phyloP scores from a whole-genome alignment of 2,329 filamentous ascomycete species.

The Trichoderma oligosporum region DNA sequence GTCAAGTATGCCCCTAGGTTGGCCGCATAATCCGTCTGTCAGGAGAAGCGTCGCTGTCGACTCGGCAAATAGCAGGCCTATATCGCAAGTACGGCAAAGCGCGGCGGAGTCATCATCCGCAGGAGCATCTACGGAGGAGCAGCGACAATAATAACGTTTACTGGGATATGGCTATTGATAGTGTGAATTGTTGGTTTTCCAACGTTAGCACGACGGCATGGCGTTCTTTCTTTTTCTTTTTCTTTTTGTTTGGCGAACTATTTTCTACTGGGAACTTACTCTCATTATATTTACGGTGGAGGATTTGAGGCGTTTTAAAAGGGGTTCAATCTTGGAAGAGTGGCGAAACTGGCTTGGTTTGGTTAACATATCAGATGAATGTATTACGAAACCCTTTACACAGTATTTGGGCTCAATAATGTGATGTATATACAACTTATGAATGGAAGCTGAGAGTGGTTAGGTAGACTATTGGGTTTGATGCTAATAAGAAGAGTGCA shows the following conservation, averaged over 20 bases:
- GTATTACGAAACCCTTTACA: background rate
- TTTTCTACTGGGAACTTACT: background rate
- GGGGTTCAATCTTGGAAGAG: background rate
- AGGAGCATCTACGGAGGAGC: conserved; percentile 6
- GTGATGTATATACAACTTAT: conserved; percentile 1
- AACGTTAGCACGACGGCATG: background rate
- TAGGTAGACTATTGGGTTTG: background rate
- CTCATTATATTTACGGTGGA: background rate
- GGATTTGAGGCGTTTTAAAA: background rate
- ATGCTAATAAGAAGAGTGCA: background rate
- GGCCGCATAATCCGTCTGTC: conserved; percentile 34
- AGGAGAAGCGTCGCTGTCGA: conserved; percentile 24
- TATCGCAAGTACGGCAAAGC: background rate
- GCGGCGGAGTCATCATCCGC: conserved; percentile 3
- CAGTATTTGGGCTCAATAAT: background rate
- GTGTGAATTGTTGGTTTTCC: background rate
- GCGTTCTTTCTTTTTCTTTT: conserved; percentile 4
- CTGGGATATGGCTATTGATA: background rate
- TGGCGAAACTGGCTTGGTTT: background rate
- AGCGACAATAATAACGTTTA: background rate
- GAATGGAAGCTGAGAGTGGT: background rate
- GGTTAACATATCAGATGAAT: background rate
- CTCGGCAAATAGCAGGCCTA: background rate
- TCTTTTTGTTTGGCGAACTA: background rate
- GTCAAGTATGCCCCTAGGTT: conserved; percentile 38